phyloP scores from a whole-genome alignment of 2,329 filamentous ascomycete species.

The Verruconis gallopava region DNA sequence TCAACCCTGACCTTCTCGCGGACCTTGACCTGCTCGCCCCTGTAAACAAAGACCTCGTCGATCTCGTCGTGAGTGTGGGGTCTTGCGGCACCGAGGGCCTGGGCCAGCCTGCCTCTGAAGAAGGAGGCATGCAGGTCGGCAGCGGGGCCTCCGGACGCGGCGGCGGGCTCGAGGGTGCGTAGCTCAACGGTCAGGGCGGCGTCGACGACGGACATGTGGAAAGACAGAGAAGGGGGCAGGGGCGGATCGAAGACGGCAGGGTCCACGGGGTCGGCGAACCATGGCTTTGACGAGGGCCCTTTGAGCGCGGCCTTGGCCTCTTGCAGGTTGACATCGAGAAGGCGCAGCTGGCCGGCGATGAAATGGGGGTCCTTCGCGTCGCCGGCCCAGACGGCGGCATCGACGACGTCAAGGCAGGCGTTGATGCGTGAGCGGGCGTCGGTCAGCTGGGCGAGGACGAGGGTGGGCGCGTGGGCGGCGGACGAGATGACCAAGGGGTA shows the following conservation, averaged over 20 bases:
- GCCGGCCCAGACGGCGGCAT: constrained; percentile 61
- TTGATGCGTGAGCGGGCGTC: constrained; percentile 66
- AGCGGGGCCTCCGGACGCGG: constrained; percentile 9
- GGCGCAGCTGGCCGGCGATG: constrained; percentile 44
- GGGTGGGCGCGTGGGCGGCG: constrained; percentile 40
- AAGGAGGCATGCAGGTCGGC: constrained; percentile 29
- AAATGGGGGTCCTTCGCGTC: constrained; percentile 46
- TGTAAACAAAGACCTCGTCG: constrained; percentile 60
- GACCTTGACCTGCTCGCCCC: constrained; percentile 58
- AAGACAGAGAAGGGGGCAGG: constrained; percentile 55
- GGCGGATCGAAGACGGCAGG: constrained; percentile 41
- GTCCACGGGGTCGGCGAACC: not conserved
- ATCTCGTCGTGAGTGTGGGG: constrained; percentile 47
- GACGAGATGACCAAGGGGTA: constrained; percentile 34
- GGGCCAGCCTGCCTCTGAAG: constrained; percentile 41
- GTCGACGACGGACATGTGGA: constrained; percentile 49
- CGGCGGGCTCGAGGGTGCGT: constrained; percentile 50
- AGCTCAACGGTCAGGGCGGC: constrained; percentile 47
- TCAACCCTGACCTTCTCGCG: constrained; percentile 83
- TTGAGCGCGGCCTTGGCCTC: constrained; percentile 48
- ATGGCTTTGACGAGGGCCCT: constrained; percentile 33
- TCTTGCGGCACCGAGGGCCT: constrained; percentile 30
- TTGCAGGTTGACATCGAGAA: constrained; percentile 47
- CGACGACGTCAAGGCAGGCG: constrained; percentile 69
- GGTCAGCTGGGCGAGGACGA: constrained; percentile 57